Conservation (phyloP, 2,329 filamentous ascomycete genomes). For the Microascus cirrosus region DNA sequence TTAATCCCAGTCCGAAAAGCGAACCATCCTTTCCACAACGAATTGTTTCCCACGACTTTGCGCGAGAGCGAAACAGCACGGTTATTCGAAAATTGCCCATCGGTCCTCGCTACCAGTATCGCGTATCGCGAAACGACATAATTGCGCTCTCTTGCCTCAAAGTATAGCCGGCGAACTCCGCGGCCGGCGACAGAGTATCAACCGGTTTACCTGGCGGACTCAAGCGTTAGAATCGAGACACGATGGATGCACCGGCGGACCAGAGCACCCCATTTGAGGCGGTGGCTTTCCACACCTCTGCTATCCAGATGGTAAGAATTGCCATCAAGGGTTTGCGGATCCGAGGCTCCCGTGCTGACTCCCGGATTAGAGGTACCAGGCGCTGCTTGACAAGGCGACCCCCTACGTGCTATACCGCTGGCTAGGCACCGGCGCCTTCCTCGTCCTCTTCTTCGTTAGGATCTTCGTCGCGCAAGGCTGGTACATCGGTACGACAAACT, state of each 20-base stretch:
- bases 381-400: conserved; percentile 85
- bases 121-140: background rate
- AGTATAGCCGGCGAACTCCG: background rate
- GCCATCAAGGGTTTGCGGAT: background rate
- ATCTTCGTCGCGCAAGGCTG: conserved; percentile 91
- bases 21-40: background rate
- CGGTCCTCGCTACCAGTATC: background rate
- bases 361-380: conserved; percentile 69
- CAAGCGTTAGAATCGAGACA: conserved; percentile 7
- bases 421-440: conserved; percentile 65
- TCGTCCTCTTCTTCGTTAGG: conserved; percentile 75
- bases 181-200: background rate
- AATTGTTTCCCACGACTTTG: background rate
- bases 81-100: background rate
- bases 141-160: background rate
- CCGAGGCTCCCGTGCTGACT: conserved; percentile 10
- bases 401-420: conserved; percentile 86
- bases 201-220: background rate
- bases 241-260: conserved; percentile 78
- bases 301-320: conserved; percentile 53
- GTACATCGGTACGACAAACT: conserved; percentile 72
- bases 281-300: conserved; percentile 75
- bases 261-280: conserved; percentile 88
- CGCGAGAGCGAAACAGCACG: background rate
- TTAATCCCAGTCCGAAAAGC: background rate